Base-by-base conservation (phyloP, 1,284 basidiomycete genomes). In the Pyrrhoderma lamaoense region DNA sequence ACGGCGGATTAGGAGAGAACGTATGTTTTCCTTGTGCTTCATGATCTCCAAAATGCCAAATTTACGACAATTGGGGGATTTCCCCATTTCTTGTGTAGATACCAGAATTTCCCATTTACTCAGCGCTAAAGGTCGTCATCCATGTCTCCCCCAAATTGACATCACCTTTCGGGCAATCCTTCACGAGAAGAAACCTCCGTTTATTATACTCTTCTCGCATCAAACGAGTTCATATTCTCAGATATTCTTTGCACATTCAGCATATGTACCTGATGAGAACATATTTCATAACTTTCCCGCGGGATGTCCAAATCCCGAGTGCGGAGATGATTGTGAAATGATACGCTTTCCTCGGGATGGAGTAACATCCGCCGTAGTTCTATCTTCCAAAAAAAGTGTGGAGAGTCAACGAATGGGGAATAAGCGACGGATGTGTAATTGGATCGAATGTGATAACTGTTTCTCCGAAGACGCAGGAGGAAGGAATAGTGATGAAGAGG, bases 241-340 rank as follows among this genome's bases (percentile, higher is more conserved):
- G 64, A 85, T 86, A 55, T 74, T 86, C 63, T 86, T 86, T 70
- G 83, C 84, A 0, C 75, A 85, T 59, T 70, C 73, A 18, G 69
- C 75, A 27, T 85, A 77, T 61, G 83, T 86, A 49, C 83, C 83
- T n/a, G 71, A 80, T 23, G 72, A 77, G 59, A 79, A 82, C 35
- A 75, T 85, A 40, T 86, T 81, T 65, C 78, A 76, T 63, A 82
- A 86, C 63, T 84, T 84, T 58, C 83, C 83, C 1, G 82, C 79
- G 4, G 84, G 83, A 18, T 86, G 84, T 57, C 82, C 81, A 23
- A 86, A 85, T 55, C 82, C 80, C 1, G 81, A 79, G 58, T 86
- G 83, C 62, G 82, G 76, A 31, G 84, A 86, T 57, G 82, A 86
- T 61, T 86, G 84, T 62, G 84, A 86, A 66, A 83, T 86, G 75